Percentiles rank a stretch among this genome's conserved stretches.
Conservation (phyloP, 2,329 filamentous ascomycete species). For the Botrytis porri region DNA sequence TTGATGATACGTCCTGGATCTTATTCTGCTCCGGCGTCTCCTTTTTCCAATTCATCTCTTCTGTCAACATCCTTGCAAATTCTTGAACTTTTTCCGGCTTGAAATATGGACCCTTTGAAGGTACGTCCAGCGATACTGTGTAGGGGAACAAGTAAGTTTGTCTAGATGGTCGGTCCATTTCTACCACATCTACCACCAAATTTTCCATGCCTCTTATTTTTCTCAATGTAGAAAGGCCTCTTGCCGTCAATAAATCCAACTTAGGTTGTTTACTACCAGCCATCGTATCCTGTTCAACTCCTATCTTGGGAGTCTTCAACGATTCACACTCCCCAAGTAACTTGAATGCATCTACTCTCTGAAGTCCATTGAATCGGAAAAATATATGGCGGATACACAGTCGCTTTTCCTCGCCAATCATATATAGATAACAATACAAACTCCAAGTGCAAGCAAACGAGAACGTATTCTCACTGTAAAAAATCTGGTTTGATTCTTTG, state of each 20-base stretch:
- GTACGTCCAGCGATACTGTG: background rate
- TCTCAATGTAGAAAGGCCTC: background rate
- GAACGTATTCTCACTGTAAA: background rate
- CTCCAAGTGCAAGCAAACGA: background rate
- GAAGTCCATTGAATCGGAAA: background rate
- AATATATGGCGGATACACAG: background rate
- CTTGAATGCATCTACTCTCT: background rate
- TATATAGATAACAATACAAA: conserved; percentile 3
- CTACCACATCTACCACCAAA: background rate
- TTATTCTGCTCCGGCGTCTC: background rate
- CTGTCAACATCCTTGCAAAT: background rate
- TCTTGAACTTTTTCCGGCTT: background rate
- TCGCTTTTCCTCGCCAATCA: background rate
- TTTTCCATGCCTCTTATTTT: conserved; percentile 5
- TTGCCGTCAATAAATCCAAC: background rate
- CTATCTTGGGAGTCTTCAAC: background rate
- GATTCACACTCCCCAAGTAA: conserved; percentile 8
- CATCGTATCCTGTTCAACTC: background rate
- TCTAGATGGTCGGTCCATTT: background rate
- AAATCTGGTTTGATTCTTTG: background rate
- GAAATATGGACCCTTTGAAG: background rate
- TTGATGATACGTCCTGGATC: background rate
- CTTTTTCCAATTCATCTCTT: background rate
- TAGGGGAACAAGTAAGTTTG: background rate
- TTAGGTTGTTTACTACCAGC: background rate